These are phyloP conservation scores for Farysia itapuensis DNA, from an alignment of 1,284 basidiomycete genomes.

Conservation along the genomic window DNA sequence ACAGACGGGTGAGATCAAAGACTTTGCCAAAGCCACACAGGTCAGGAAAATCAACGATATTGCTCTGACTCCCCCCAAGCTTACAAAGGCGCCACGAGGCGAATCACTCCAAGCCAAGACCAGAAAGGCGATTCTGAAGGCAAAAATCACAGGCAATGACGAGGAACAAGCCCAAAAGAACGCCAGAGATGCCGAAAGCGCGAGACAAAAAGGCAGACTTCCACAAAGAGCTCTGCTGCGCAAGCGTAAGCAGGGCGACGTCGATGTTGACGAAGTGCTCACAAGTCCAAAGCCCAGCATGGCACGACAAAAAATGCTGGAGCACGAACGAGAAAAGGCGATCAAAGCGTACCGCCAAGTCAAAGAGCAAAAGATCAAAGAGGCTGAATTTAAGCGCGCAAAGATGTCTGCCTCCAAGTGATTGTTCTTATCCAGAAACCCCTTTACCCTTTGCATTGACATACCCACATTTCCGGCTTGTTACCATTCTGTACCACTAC, in stretches of 20 bases:
- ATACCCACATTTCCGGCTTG: no score
- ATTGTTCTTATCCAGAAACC: no score
- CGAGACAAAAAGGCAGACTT: conserved; percentile 27
- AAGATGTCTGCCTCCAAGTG: conserved; percentile 7
- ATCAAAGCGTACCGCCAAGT: conserved; percentile 46
- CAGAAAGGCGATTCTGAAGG: conserved; percentile 35
- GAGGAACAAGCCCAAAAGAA: conserved; percentile 29
- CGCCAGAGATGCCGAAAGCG: conserved; percentile 30
- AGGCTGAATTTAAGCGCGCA: conserved; percentile 15
- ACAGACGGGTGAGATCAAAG: conserved; percentile 36
- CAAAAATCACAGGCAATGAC: conserved; percentile 39
- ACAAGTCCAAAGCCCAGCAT: conserved; percentile 30
- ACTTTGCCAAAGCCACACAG: conserved; percentile 39
- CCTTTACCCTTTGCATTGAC: no score
- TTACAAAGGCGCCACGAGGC: conserved; percentile 47
- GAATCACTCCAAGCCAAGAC: conserved; percentile 35
- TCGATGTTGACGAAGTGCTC: background rate
- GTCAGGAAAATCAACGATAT: conserved; percentile 49
- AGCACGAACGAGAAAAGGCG: conserved; percentile 43
- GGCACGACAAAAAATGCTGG: conserved; percentile 45
- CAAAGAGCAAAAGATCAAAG: conserved; percentile 41
- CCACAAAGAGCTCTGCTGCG: conserved; percentile 10
- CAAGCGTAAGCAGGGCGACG: conserved; percentile 12
- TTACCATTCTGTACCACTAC: background rate
- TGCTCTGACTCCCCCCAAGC: conserved; percentile 43